phyloP scores from a whole-genome alignment of 306 rosid genomes.

The Senna tora region DNA sequence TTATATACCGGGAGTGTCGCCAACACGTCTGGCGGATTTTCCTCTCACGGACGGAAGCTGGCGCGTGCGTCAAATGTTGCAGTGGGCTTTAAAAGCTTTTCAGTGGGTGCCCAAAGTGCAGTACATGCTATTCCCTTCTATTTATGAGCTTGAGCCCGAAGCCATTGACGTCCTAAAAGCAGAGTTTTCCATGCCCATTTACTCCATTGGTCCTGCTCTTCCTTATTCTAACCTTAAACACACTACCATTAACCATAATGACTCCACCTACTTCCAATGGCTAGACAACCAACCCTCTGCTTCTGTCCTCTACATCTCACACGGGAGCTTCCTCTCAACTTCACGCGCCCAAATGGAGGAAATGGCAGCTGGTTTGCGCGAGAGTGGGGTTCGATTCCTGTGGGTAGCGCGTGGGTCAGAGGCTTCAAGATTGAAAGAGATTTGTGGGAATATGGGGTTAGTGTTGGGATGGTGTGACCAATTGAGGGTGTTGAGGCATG shows the following conservation, averaged over 20 bases:
- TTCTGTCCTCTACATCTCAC: constrained; percentile 58
- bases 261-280: constrained; percentile 41
- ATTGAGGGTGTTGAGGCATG: constrained; percentile 52
- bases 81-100: neutral
- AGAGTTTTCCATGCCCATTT: constrained; percentile 44
- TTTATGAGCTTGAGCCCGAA: constrained; percentile 50
- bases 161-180: constrained; percentile 42
- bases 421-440: constrained; percentile 27
- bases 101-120: constrained; percentile 50
- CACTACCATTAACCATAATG: neutral
- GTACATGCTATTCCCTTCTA: constrained; percentile 39
- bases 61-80: neutral
- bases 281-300: constrained; percentile 47
- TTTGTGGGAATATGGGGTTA: constrained; percentile 52
- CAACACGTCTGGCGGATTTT: constrained; percentile 45
- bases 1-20: constrained; percentile 49
- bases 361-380: constrained; percentile 41
- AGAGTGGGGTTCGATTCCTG: constrained; percentile 48
- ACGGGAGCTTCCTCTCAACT: constrained; percentile 57
- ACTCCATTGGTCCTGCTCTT: constrained; percentile 45
- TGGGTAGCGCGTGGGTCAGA: constrained; percentile 45
- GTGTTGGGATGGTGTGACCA: constrained; percentile 68
- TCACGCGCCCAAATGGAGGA: constrained; percentile 54
- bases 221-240: constrained; percentile 35
- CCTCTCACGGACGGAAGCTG: constrained; percentile 18